These are phyloP conservation scores for Rubia tinctorum DNA, from an alignment of 305 asterid genomes.

Conservation along the genomic window DNA sequence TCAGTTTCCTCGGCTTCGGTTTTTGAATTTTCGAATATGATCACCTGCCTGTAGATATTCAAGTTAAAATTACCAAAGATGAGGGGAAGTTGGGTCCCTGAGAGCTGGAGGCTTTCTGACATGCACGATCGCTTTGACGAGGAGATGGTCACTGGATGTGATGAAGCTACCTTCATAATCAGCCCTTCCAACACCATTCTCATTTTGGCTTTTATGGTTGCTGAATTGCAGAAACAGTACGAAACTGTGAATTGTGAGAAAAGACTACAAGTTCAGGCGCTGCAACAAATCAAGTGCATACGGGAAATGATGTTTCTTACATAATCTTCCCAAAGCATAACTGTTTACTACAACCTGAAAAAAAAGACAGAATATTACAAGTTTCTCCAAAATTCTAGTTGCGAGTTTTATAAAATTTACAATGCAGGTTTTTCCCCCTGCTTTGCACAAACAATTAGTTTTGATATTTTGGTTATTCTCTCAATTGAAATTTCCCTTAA, in stretches of 20 bases:
- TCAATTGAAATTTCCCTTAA: too few relatives aligned
- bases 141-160: constrained; percentile 52
- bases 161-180: constrained; percentile 40
- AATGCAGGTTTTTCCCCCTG: too few relatives aligned
- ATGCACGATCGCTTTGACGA: constrained; percentile 71
- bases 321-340: too few relatives aligned
- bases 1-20: not conserved
- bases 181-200: constrained; percentile 30
- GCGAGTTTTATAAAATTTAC: too few relatives aligned
- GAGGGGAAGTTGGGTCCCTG: constrained; percentile 40
- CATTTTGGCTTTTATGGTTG: constrained; percentile 18
- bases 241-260: constrained; percentile 29
- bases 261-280: constrained; percentile 39
- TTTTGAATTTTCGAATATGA: not conserved
- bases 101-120: constrained; percentile 54
- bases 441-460: too few relatives aligned
- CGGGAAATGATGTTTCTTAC: too few relatives aligned
- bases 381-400: too few relatives aligned
- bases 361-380: too few relatives aligned
- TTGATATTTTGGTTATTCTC: too few relatives aligned
- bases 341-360: too few relatives aligned
- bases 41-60: constrained; percentile 41
- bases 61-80: constrained; percentile 38
- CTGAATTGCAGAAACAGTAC: constrained; percentile 27
- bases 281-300: too few relatives aligned